Conservation (phyloP, 768 basidiomycete genomes). For the Pulveroboletus sp. region DNA sequence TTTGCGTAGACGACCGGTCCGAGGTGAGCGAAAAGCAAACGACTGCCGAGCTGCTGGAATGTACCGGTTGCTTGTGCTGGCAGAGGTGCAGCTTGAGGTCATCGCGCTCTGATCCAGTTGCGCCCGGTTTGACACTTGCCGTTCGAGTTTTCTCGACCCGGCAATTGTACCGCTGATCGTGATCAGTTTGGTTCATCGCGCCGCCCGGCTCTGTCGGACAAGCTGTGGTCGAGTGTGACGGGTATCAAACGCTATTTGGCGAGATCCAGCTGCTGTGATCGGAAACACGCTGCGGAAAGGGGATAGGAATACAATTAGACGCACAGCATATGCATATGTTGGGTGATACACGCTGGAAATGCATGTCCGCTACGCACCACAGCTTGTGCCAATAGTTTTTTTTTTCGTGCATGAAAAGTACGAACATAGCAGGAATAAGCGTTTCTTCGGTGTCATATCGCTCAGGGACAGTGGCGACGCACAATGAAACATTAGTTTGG, state of each 20-base stretch:
- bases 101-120: slow-evolving; percentile 8
- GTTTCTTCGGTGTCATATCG: slow-evolving; percentile 23
- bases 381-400: slow-evolving; percentile 20
- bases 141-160: neutral
- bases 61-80: slow-evolving; percentile 11
- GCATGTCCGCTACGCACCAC: slow-evolving; percentile 23
- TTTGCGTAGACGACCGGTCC: slow-evolving; percentile 14
- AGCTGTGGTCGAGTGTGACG: neutral
- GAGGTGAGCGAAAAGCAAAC: slow-evolving; percentile 7
- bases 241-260: slow-evolving; percentile 14
- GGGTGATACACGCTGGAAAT: slow-evolving; percentile 24
- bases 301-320: slow-evolving; percentile 23
- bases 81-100: slow-evolving; percentile 5
- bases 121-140: slow-evolving; percentile 8
- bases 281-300: slow-evolving; percentile 16
- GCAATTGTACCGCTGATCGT: slow-evolving; percentile 12
- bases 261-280: slow-evolving; percentile 13
- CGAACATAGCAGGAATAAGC: slow-evolving; percentile 6
- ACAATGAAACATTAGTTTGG: slow-evolving; percentile 12
- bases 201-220: slow-evolving; percentile 9
- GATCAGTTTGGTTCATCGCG: slow-evolving; percentile 11
- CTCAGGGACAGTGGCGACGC: slow-evolving; percentile 24
- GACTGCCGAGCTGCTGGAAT: slow-evolving; percentile 10
- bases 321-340: slow-evolving; percentile 18
- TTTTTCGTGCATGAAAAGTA: slow-evolving; percentile 1